Evolutionary conservation across 345 rosid genomes (phyloP).

Genomic region (Cardamine resedifolia): DNA sequence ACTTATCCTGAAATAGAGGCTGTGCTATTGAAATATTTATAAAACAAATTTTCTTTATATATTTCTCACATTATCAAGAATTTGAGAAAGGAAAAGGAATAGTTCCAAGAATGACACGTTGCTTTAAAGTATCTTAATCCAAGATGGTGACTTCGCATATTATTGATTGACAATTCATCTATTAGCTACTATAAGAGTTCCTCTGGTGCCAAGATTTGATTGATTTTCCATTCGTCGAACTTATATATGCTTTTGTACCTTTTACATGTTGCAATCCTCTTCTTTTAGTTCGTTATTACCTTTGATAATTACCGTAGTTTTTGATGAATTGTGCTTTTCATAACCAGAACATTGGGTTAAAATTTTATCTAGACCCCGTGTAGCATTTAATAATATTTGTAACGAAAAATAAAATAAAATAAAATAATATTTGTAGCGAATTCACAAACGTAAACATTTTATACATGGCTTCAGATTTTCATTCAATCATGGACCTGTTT

Average conservation of each 20-base stretch:
- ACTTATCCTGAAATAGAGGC: slow-evolving; percentile 14
- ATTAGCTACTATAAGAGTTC: background rate
- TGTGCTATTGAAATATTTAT: background rate
- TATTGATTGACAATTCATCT: background rate
- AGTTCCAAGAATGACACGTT: slow-evolving; percentile 4
- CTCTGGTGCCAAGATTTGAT: slow-evolving; percentile 11
- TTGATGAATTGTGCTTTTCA: background rate
- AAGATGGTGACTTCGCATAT: background rate
- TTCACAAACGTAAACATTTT: background rate
- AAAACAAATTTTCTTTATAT: background rate
- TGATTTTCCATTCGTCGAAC: slow-evolving; percentile 20
- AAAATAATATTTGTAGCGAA: background rate
- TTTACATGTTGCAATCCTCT: slow-evolving; percentile 15
- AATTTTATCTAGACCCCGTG: background rate
- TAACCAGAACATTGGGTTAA: background rate
- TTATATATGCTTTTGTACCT: background rate
- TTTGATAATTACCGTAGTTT: background rate
- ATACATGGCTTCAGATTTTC: background rate
- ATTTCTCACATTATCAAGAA: background rate
- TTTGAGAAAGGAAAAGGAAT: slow-evolving; percentile 23
- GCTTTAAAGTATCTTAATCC: slow-evolving; percentile 2
- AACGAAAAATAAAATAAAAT: too few relatives aligned
- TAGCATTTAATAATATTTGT: background rate
- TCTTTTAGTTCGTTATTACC: slow-evolving; percentile 1
- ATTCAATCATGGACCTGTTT: background rate